Evolutionary conservation across 2,329 filamentous ascomycete genomes (phyloP), one percentile per base, ranked within the genome.

Genomic region (Exserohilum turcica): DNA sequence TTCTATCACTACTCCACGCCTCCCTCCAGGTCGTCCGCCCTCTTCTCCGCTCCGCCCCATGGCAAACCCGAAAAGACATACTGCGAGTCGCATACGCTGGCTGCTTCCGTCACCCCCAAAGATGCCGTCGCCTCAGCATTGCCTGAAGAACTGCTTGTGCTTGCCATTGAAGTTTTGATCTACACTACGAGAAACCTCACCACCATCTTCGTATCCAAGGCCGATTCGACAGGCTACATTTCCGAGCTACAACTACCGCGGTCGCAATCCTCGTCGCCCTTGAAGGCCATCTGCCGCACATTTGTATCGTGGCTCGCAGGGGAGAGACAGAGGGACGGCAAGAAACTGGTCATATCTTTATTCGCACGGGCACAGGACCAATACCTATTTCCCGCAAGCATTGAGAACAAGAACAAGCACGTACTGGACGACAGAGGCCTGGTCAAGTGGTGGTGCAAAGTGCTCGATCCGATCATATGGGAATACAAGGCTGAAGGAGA

Each of bases 361-460:
- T 99, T 99, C 71, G 95, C 94, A 0, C 84, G 94, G 54, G 87
- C 94, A 0, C 94, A 97, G 71, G 86, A 88, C 45, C 94, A 97
- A 69, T 99, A 99, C 65, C 83, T 99, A 12, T 99, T 97, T 70
- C 92, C 94, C 0, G 91, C 91, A 0, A 97, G 93, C 67, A 85
- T 92, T 33, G 87, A 96, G 55, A 93, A 97, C 71, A 75, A 77
- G 15, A 84, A 84, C 2, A 99, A 99, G 71, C 94, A 99, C 77
- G 88, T 99, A 0, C 79, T 97, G 7, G 91, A 96, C 65, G 94
- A 99, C 66, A 83, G 92, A 28, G 91, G 90, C 0, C 79, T 99
- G 45, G 90, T 99, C 16, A 91, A 88, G 66, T 99, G 94, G 94
- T 99, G 94, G 94, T 96, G 92, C 69, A 87, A 85, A 13, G 90